Evolutionary conservation across 805 yeast genomes (phyloP).

Genomic region (Kregervanrija fluxuum): DNA sequence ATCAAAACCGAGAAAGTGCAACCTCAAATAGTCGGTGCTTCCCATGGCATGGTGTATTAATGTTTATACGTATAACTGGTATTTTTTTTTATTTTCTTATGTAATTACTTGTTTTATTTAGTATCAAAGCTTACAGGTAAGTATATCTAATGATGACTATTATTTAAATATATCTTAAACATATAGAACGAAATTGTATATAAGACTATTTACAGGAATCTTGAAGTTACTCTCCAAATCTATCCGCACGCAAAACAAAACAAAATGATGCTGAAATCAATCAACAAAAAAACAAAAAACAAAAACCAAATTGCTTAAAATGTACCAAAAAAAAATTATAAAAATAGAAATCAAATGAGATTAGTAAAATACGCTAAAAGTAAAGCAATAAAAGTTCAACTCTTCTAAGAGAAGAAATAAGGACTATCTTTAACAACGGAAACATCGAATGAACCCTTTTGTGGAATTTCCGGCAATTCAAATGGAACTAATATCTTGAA

Average conservation of each 20-base stretch:
- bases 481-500: constrained; percentile 58
- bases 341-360: neutral
- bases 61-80: too few relatives aligned
- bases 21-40: neutral
- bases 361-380: neutral
- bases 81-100: too few relatives aligned
- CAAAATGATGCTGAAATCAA: neutral
- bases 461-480: constrained; percentile 64
- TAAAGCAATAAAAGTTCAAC: neutral
- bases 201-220: too few relatives aligned
- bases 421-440: constrained; percentile 59
- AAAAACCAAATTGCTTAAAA: neutral
- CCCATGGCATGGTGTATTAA: constrained; percentile 5
- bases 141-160: too few relatives aligned
- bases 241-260: neutral
- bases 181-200: too few relatives aligned
- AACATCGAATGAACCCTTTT: constrained; percentile 81
- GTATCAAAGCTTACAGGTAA: too few relatives aligned
- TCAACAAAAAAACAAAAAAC: neutral
- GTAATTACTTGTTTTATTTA: too few relatives aligned
- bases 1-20: constrained; percentile 12
- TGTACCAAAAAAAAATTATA: neutral
- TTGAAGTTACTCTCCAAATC: too few relatives aligned
- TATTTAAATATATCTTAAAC: too few relatives aligned
- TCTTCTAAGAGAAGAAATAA: constrained; percentile 57